Conservation (phyloP, 2,329 filamentous ascomycete species). For the Fusarium marasasianum region DNA sequence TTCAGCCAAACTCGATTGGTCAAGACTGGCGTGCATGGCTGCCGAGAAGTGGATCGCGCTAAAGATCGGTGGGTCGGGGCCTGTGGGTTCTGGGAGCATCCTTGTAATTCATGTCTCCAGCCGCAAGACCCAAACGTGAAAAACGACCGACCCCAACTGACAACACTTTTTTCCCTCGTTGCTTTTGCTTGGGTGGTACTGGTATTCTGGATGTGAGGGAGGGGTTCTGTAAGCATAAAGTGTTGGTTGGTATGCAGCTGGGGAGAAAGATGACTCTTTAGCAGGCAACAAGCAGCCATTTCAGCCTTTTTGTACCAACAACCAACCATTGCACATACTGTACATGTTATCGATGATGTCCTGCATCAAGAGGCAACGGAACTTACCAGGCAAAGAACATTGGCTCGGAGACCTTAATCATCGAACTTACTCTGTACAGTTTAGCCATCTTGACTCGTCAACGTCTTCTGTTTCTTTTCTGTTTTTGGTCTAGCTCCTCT, state of each 20-base stretch:
- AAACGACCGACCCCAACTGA: conserved; percentile 2
- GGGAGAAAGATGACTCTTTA: conserved; percentile 12
- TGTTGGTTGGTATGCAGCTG: conserved; percentile 9
- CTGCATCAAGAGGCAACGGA: conserved; percentile 12
- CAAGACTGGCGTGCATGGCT: conserved; percentile 47
- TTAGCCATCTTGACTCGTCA: conserved; percentile 32
- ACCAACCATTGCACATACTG: background rate
- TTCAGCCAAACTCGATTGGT: conserved; percentile 48
- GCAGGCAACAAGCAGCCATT: conserved; percentile 15
- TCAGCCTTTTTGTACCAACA: background rate
- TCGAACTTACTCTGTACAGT: conserved; percentile 23
- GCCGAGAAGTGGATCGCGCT: conserved; percentile 47
- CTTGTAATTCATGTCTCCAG: conserved; percentile 30
- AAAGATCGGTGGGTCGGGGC: conserved; percentile 44
- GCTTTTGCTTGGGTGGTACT: background rate
- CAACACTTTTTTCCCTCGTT: conserved; percentile 1
- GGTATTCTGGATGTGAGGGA: background rate
- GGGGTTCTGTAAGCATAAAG: conserved; percentile 1
- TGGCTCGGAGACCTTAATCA: conserved; percentile 15
- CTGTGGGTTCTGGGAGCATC: conserved; percentile 29
- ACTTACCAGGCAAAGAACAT: conserved; percentile 8
- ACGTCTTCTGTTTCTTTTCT: conserved; percentile 38
- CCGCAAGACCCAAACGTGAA: conserved; percentile 27
- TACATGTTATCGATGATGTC: background rate
- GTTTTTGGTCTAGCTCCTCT: conserved; percentile 19